These are phyloP conservation scores for Neurospora sp. DNA, from an alignment of 495 filamentous ascomycete species.

Conservation along the genomic window DNA sequence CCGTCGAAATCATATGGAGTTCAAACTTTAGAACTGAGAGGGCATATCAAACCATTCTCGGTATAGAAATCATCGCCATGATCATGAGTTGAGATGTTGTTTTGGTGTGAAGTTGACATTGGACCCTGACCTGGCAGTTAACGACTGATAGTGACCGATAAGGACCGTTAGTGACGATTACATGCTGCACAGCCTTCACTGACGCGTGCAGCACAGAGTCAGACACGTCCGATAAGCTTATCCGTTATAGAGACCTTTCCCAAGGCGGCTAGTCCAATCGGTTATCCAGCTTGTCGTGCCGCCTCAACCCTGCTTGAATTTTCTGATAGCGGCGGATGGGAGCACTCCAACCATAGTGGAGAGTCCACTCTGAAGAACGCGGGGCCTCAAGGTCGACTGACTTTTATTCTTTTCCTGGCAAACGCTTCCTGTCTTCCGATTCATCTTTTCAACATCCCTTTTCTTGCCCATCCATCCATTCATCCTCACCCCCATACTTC, in stretches of 20 bases:
- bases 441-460: neutral
- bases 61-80: neutral
- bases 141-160: neutral
- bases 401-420: neutral
- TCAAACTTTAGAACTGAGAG: neutral
- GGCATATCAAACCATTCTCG: neutral
- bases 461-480: neutral
- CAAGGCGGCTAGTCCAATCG: neutral
- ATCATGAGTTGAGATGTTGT: neutral
- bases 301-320: neutral
- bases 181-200: neutral
- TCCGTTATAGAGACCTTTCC: neutral
- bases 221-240: neutral
- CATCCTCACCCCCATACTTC: neutral
- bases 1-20: neutral
- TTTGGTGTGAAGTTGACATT: neutral
- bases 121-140: neutral
- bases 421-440: neutral
- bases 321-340: neutral
- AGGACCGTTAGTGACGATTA: neutral
- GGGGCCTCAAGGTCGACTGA: neutral
- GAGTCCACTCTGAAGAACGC: neutral
- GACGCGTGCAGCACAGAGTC: neutral
- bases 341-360: neutral
- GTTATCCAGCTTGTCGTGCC: neutral